phyloP scores from a whole-genome alignment of 164 flowering plant genomes.

The Umbilicus rupestris region DNA sequence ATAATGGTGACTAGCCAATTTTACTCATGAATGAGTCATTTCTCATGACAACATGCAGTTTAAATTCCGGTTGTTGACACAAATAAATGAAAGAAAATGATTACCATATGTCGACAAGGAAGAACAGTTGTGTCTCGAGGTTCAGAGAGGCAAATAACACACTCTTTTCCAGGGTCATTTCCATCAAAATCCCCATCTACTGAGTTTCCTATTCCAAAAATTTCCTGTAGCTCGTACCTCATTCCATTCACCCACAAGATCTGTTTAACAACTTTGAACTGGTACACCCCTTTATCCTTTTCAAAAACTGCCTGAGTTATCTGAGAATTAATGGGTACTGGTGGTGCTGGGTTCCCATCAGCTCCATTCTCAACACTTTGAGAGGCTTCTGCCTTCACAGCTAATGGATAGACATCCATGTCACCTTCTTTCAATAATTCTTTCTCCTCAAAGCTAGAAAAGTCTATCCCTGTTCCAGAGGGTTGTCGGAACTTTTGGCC shows the following conservation, averaged over 20 bases:
- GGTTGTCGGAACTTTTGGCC: conserved; percentile 86
- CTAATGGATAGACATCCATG: conserved; percentile 62
- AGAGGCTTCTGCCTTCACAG: conserved; percentile 72
- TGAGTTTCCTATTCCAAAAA: conserved; percentile 93
- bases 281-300: conserved; percentile 71
- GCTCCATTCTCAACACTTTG: conserved; percentile 25
- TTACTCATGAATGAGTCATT: neutral
- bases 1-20: neutral
- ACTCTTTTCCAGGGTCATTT: conserved; percentile 90
- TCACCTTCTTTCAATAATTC: conserved; percentile 50
- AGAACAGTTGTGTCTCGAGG: conserved; percentile 98
- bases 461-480: conserved; percentile 77
- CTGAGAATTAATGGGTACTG: conserved; percentile 55
- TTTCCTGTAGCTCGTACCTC: conserved; percentile 97
- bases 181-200: conserved; percentile 67
- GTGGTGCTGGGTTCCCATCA: conserved; percentile 26
- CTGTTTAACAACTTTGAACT: conserved; percentile 75
- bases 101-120: conserved; percentile 98
- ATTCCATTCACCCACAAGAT: conserved; percentile 75
- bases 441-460: conserved; percentile 53
- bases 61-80: neutral
- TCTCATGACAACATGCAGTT: too few species aligned
- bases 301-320: conserved; percentile 83
- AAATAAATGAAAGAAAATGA: neutral
- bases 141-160: conserved; percentile 93